Evolutionary conservation across 768 basidiomycete genomes (phyloP).

Genomic region (Lentinula guzmanii): DNA sequence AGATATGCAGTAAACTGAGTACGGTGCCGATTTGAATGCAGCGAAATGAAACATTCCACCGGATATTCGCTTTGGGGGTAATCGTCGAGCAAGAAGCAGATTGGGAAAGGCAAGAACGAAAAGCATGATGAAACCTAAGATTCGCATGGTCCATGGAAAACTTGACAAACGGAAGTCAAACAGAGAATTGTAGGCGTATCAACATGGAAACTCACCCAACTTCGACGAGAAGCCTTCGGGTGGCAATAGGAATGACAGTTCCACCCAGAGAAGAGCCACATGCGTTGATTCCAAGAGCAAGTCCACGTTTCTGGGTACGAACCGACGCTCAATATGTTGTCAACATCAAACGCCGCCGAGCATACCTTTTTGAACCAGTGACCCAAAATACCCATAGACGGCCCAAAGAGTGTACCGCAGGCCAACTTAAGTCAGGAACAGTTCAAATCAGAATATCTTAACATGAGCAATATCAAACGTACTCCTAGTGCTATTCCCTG

Average conservation of each 20-base stretch:
- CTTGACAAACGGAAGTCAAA: constrained; percentile 18
- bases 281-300: constrained; percentile 63
- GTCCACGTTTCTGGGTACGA: constrained; percentile 29
- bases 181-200: not conserved
- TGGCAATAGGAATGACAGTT: constrained; percentile 57
- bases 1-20: constrained; percentile 50
- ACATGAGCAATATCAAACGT: constrained; percentile 16
- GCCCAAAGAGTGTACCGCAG: constrained; percentile 57
- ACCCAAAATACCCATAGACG: constrained; percentile 50
- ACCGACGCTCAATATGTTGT: not conserved
- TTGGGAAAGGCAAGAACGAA: constrained; percentile 48
- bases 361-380: constrained; percentile 63
- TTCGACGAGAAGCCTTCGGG: constrained; percentile 45
- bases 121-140: constrained; percentile 59
- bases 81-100: constrained; percentile 45
- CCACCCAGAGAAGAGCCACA: constrained; percentile 68
- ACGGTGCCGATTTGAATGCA: constrained; percentile 49
- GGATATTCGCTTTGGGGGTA: constrained; percentile 46
- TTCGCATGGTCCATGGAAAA: constrained; percentile 72
- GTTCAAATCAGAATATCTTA: not conserved
- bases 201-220: constrained; percentile 35
- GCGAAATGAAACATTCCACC: constrained; percentile 55
- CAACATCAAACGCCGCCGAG: not conserved
- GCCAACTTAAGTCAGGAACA: constrained; percentile 27
- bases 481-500: constrained; percentile 68